A percentile compares a stretch with the other conserved stretches of the same genome.
Conservation (phyloP, 768 basidiomycete genomes). For the Paxillus rubicundulus region DNA sequence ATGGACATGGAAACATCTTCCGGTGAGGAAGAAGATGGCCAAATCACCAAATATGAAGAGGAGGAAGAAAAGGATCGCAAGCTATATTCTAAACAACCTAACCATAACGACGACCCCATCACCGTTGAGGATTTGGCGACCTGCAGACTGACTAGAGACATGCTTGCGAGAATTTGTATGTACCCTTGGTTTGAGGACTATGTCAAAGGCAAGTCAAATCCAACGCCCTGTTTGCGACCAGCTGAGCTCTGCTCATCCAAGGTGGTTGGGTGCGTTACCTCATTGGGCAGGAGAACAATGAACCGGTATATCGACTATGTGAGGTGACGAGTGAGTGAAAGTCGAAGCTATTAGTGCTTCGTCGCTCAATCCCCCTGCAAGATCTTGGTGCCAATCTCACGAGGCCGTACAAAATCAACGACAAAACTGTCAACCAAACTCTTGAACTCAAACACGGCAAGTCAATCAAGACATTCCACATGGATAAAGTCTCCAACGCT, state of each 20-base stretch:
- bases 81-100: constrained; percentile 42
- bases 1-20: constrained; percentile 87
- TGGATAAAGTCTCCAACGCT: constrained; percentile 88
- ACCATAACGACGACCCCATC: constrained; percentile 46
- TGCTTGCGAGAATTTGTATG: constrained; percentile 67
- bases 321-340: constrained; percentile 67
- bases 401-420: constrained; percentile 73
- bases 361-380: constrained; percentile 27
- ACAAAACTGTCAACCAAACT: constrained; percentile 57
- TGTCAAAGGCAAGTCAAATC: constrained; percentile 57
- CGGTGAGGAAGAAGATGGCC: constrained; percentile 73
- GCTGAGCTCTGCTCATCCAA: constrained; percentile 28
- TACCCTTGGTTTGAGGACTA: constrained; percentile 87
- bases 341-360: neutral
- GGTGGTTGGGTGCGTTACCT: constrained; percentile 86
- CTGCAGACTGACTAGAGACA: constrained; percentile 64
- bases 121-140: constrained; percentile 56
- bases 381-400: constrained; percentile 50
- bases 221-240: neutral
- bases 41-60: constrained; percentile 70
- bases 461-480: constrained; percentile 55
- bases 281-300: constrained; percentile 59
- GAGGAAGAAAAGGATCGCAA: constrained; percentile 65
- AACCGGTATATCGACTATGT: constrained; percentile 78
- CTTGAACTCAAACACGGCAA: constrained; percentile 80